These are phyloP conservation scores for Cytospora chrysosperma DNA, from an alignment of 2,329 filamentous ascomycete genomes.

Conservation along the genomic window DNA sequence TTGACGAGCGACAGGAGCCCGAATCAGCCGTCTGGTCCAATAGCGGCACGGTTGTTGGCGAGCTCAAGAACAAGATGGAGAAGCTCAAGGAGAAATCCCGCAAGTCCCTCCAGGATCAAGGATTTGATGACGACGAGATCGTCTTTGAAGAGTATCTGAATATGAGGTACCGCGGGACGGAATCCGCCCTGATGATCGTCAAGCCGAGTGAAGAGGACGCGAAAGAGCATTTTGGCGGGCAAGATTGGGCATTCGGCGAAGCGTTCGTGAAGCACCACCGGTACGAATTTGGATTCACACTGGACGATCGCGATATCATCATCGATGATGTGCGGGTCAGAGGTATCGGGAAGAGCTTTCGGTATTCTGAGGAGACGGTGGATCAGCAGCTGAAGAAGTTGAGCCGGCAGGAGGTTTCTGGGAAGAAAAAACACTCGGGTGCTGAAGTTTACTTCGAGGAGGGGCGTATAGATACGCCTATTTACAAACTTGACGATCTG, in stretches of 20 bases:
- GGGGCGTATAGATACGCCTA: conserved; percentile 71
- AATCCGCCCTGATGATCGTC: conserved; percentile 87
- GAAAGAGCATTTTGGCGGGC: conserved; percentile 57
- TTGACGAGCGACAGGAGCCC: conserved; percentile 85
- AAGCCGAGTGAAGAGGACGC: conserved; percentile 66
- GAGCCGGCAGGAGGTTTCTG: conserved; percentile 55
- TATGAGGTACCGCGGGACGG: conserved; percentile 87
- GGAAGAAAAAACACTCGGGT: conserved; percentile 62
- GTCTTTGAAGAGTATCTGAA: conserved; percentile 91
- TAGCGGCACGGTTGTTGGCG: conserved; percentile 54
- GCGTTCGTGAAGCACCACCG: conserved; percentile 86
- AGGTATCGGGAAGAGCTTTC: conserved; percentile 85
- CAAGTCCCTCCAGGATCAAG: conserved; percentile 68
- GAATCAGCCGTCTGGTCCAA: conserved; percentile 63
- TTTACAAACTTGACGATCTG: conserved; percentile 79
- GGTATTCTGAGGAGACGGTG: conserved; percentile 75
- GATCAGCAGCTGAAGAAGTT: conserved; percentile 78
- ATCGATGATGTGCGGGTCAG: conserved; percentile 86
- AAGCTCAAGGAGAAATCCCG: conserved; percentile 76
- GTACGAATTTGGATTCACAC: conserved; percentile 89
- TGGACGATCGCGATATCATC: conserved; percentile 81
- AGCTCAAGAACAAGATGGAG: conserved; percentile 71
- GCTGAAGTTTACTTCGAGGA: conserved; percentile 82
- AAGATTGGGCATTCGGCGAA: conserved; percentile 78
- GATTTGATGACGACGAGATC: conserved; percentile 72